These are phyloP conservation scores for Sphaerulina musiva DNA, from an alignment of 2,329 filamentous ascomycete genomes.

Conservation along the genomic window DNA sequence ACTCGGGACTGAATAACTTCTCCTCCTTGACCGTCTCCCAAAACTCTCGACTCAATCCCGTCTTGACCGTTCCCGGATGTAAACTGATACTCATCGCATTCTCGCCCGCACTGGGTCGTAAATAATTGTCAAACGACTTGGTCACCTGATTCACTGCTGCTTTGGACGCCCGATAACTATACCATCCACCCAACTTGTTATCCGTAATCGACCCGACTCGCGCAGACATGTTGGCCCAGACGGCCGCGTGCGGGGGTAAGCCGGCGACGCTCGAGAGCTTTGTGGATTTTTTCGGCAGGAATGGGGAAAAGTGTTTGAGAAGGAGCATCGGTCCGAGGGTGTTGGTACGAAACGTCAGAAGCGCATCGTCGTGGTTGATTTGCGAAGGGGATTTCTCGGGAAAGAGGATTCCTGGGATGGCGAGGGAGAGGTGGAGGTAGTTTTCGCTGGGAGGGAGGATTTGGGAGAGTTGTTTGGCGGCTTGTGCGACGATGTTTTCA, in stretches of 20 bases:
- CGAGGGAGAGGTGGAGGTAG: constrained; percentile 63
- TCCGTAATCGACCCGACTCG: constrained; percentile 69
- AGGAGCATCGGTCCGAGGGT: constrained; percentile 67
- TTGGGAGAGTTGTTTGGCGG: constrained; percentile 43
- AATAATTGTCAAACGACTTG: constrained; percentile 64
- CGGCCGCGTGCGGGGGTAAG: constrained; percentile 46
- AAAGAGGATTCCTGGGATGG: constrained; percentile 63
- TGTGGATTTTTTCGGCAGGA: constrained; percentile 58
- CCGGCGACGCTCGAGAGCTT: constrained; percentile 30
- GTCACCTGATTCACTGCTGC: constrained; percentile 65
- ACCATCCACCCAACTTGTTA: constrained; percentile 72
- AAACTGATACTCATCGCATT: constrained; percentile 63
- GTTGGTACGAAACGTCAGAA: constrained; percentile 69
- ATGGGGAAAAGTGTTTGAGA: constrained; percentile 65
- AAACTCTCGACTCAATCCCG: constrained; percentile 64
- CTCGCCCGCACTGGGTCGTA: constrained; percentile 51
- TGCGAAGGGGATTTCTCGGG: constrained; percentile 65
- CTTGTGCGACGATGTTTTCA: constrained; percentile 54
- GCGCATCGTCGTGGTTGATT: constrained; percentile 54
- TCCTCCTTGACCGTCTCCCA: constrained; percentile 58
- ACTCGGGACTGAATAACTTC: constrained; percentile 61
- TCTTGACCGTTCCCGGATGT: constrained; percentile 77
- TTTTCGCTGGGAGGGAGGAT: constrained; percentile 36
- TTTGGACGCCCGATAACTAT: constrained; percentile 71
- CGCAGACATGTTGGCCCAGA: constrained; percentile 70